A percentile compares a stretch with the other conserved stretches of the same genome.
phyloP scores from a whole-genome alignment of 2,329 filamentous ascomycete species.

The Colletotrichum sp. region DNA sequence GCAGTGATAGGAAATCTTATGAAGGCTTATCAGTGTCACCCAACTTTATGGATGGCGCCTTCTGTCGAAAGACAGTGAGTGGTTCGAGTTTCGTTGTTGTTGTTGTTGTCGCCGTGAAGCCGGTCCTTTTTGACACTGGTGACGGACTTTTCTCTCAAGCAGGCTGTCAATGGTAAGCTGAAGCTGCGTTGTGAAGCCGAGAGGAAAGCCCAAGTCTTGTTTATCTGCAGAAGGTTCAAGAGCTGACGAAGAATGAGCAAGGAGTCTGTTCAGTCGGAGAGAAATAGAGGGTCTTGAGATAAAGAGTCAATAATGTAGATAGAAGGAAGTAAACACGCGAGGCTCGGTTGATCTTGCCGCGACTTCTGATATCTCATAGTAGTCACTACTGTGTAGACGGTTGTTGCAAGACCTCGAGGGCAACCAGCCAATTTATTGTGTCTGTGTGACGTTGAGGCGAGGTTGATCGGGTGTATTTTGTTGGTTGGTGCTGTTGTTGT shows the following conservation, averaged over 20 bases:
- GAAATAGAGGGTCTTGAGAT: no score
- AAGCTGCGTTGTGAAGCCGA: rapidly evolving
- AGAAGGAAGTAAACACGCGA: no score
- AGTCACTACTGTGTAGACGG: no score
- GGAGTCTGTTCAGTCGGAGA: no score
- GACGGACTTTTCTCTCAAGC: rapidly evolving
- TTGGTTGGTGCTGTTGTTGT: not conserved
- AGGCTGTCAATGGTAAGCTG: not conserved
- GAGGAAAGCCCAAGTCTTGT: not conserved
- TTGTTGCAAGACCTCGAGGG: no score
- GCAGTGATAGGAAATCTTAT: not conserved
- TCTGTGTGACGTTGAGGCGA: no score
- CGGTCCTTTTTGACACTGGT: not conserved
- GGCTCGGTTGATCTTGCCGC: no score
- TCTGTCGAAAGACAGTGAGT: not conserved
- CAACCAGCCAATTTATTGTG: no score
- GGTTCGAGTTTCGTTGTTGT: not conserved
- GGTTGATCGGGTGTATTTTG: not conserved
- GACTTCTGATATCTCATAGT: no score
- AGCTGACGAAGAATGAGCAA: no score
- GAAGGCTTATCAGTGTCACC: not conserved
- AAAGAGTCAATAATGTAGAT: no score
- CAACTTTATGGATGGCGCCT: not conserved
- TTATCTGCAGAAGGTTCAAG: no score
- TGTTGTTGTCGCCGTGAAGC: not conserved